phyloP scores from a whole-genome alignment of 345 rosid genomes.

The rapeseed (Brassica napus) region DNA sequence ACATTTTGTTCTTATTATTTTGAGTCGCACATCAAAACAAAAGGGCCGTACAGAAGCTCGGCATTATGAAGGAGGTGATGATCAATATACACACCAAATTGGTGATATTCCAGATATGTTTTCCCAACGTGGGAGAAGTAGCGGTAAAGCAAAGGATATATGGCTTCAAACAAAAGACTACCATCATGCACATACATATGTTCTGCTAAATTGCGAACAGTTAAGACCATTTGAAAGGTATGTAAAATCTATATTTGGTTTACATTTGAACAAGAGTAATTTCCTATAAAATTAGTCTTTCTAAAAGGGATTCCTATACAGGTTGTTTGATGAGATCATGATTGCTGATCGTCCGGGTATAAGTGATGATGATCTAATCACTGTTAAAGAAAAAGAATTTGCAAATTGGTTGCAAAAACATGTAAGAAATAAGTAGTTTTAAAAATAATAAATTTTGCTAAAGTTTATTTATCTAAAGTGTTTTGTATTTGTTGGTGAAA shows the following conservation, averaged over 20 bases:
- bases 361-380: not conserved
- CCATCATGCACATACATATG: slow-evolving; percentile 4
- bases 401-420: not conserved
- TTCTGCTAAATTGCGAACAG: not conserved
- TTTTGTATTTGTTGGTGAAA: not conserved
- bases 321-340: slow-evolving; percentile 5
- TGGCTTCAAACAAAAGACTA: not conserved
- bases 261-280: not conserved
- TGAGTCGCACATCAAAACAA: slow-evolving; percentile 1
- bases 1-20: not conserved
- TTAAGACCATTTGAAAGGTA: slow-evolving; percentile 8
- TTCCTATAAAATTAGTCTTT: not conserved
- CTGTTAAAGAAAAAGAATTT: not conserved
- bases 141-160: not conserved
- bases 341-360: not conserved
- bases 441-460: too few relatives aligned
- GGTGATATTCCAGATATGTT: not conserved
- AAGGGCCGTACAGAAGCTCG: not conserved
- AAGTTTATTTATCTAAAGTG: too few relatives aligned
- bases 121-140: not conserved
- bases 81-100: not conserved
- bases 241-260: not conserved
- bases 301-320: not conserved
- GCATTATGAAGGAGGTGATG: slow-evolving; percentile 9
- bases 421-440: not conserved